Percentiles rank a stretch among this genome's conserved stretches.
phyloP scores from a whole-genome alignment of 2,329 filamentous ascomycete species.

The Pleomassaria siparia region DNA sequence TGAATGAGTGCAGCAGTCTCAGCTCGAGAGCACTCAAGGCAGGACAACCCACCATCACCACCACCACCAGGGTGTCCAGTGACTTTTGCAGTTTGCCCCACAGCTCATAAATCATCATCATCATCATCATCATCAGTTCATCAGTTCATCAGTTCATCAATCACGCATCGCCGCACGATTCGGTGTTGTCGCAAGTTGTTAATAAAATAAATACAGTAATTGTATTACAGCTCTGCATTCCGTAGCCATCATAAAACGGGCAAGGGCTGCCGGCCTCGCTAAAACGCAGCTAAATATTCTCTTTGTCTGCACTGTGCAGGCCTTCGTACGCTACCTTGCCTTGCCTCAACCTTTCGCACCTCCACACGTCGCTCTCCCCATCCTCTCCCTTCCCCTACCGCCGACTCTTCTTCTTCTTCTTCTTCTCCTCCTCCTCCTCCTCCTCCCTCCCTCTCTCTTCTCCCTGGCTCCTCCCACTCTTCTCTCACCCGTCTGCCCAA shows the following conservation, averaged over 20 bases:
- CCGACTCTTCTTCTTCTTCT: constrained; percentile 21
- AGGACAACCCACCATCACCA: too few relatives aligned
- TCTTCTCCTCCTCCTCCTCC: constrained; percentile 9
- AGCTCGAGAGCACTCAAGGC: too few relatives aligned
- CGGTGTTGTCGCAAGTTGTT: not conserved
- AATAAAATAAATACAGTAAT: too few relatives aligned
- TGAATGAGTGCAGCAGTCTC: too few relatives aligned
- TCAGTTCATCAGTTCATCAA: not conserved
- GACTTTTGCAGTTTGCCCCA: too few relatives aligned
- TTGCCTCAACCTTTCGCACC: constrained; percentile 3
- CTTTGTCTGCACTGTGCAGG: constrained; percentile 1
- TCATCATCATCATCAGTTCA: too few relatives aligned
- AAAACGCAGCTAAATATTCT: constrained; percentile 21
- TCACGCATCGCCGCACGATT: not conserved
- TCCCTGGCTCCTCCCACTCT: constrained; percentile 11
- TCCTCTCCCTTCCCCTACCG: constrained; percentile 19
- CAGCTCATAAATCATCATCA: too few relatives aligned
- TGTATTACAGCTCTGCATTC: constrained; percentile 2
- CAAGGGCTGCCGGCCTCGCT: constrained; percentile 35
- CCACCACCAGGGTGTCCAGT: too few relatives aligned
- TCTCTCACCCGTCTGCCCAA: constrained; percentile 16
- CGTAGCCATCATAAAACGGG: constrained; percentile 9
- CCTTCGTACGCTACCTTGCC: constrained; percentile 12
- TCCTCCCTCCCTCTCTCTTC: constrained; percentile 3
- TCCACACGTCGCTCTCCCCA: constrained; percentile 19